These are phyloP conservation scores for Fusarium buharicum DNA, from an alignment of 2,329 filamentous ascomycete genomes.

Conservation along the genomic window DNA sequence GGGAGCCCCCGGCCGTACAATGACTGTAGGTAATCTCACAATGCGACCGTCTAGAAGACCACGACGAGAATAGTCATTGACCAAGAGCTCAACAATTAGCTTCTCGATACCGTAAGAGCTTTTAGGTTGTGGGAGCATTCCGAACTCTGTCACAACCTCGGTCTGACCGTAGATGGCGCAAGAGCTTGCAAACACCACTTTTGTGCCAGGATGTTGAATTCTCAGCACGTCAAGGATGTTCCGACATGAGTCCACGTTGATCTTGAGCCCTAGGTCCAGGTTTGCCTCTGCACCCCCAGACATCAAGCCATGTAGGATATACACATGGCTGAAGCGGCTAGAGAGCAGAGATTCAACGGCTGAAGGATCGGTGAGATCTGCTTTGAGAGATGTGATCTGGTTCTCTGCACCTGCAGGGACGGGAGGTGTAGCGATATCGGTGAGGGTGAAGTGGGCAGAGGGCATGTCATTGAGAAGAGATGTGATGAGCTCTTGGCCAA, in stretches of 20 bases:
- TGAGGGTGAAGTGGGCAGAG: conserved; percentile 60
- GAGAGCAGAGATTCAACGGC: conserved; percentile 44
- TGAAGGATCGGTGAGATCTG: conserved; percentile 40
- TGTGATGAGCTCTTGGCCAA: conserved; percentile 70
- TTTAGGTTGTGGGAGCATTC: conserved; percentile 56
- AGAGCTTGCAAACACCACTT: conserved; percentile 68
- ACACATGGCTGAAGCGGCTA: conserved; percentile 57
- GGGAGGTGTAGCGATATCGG: conserved; percentile 65
- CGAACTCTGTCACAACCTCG: conserved; percentile 30
- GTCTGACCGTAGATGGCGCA: conserved; percentile 66
- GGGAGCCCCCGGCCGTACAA: conserved; percentile 68
- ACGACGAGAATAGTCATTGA: conserved; percentile 55
- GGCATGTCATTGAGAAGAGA: conserved; percentile 59
- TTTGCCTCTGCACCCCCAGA: conserved; percentile 70
- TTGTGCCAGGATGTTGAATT: conserved; percentile 55
- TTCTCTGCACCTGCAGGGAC: conserved; percentile 54
- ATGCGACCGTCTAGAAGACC: conserved; percentile 67
- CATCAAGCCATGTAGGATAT: conserved; percentile 73
- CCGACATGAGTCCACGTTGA: conserved; percentile 68
- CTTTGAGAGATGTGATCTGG: conserved; percentile 40
- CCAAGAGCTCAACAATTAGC: conserved; percentile 63
- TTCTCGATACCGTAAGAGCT: conserved; percentile 71
- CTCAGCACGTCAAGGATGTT: conserved; percentile 63
- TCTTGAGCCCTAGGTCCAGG: conserved; percentile 62
- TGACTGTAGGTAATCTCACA: conserved; percentile 68